Evolutionary conservation across 768 basidiomycete genomes (phyloP), one percentile per base, ranked within the genome.

Genomic region (Podaxis sp.): DNA sequence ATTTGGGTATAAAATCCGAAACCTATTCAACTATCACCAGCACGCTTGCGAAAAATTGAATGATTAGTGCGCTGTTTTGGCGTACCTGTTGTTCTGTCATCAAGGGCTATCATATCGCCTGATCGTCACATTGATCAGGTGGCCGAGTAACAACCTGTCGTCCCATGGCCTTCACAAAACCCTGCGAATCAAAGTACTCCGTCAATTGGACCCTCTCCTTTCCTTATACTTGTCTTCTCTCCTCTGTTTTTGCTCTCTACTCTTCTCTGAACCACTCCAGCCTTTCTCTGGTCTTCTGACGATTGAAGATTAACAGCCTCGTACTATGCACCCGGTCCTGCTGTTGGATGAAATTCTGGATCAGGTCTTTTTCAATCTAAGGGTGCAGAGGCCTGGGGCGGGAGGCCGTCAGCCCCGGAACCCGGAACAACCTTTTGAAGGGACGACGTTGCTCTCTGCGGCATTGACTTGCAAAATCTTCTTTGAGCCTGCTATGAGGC

Each of bases 81-180:
- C 9, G 19, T 2, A 15, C 25, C 54, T n/a, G 33, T 37, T 41
- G 54, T 40, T 25, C 19, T 55, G 54, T 19, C 24, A 55, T 55
- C 36, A 22, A 55, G 33, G 53, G 33, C 37, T 38, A 24, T 55
- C 54, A 55, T 55, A 55, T 55, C 22, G 54, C 24, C n/a, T 55
- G 54, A 55, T 40, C 54, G 38, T 55, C 38, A 55, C 54, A 3
- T 13, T 55, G 37, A 40, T 55, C 54, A 55, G 54, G 54, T 55
- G 54, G 54, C 22, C 22, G 15, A n/a, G n/a, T 54, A 54, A 55
- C 37, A 55, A 22, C 54, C 40, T 24, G n/a, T 22, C 19, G 15
- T 37, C 19, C 37, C n/a, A n/a, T 55, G 33, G 33, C 9, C 33
- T 33, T 33, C 33, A 9, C 37, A 37, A 55, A 40, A 19, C 29